Base-by-base conservation (phyloP, 148 eudicot genomes). In the Pharnaceum exiguum region DNA sequence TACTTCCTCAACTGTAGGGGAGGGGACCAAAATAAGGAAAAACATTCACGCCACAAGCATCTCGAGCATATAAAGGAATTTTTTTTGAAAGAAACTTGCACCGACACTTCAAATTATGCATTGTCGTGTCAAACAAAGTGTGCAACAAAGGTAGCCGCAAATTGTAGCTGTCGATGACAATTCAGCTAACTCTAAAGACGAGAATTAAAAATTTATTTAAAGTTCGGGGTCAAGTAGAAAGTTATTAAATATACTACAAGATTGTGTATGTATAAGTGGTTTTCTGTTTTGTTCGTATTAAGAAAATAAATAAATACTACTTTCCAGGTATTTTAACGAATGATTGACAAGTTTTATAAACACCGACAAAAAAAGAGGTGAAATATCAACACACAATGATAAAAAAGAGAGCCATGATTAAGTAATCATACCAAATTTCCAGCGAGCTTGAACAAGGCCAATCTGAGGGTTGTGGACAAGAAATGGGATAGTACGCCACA, bases 381-480 rank as follows among this genome's bases (percentile, higher is more conserved):
- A 13, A 4, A 5, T 13, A 38, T 11, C n/a, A 38, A 8, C n/a
- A 3, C n/a, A 7, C n/a, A 19, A 17, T 1, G 22, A 17, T 17
- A 22, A 17, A 18, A 22, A 22, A 31, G 25, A 16, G 31, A 18
- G n/a, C n/a, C n/a, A n/a, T n/a, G n/a, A n/a, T n/a, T n/a, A n/a
- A 13, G n/a, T 2, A 28, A 46, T 12, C 61, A 51, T 73, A 87
- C 95, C 90, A 11, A 87, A 87, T 50, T 74, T 77, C 90, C 95
- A 87, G 18, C 95, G 87, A 45, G 95, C 81, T 77, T 86, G 95
- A 18, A 86, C 95, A 13, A 86, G 89, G 39, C 75, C 95, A 39
- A 86, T 46, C 0, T 78, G 57, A 3, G 78, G 73, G 32, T 87
- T 87, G 56, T 87, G 90, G 5, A 73, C 70, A 26, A 87, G 85